Conservation (phyloP, 2,329 filamentous ascomycete species). For the Arthrinium phaeospermum region DNA sequence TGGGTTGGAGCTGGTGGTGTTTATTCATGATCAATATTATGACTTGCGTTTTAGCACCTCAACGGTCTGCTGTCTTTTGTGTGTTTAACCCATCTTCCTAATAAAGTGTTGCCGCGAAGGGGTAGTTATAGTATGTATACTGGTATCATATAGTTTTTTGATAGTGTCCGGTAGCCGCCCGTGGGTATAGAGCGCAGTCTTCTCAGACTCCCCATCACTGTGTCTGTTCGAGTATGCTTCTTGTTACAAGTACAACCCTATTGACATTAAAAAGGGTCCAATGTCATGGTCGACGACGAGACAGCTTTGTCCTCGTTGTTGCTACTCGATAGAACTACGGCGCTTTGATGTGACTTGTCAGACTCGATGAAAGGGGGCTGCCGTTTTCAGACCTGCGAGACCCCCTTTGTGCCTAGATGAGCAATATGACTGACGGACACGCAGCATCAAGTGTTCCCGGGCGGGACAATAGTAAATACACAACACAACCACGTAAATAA, state of each 20-base stretch:
- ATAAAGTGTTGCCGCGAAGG: too few species aligned
- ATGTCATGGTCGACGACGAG: too few species aligned
- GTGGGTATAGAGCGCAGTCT: neutral
- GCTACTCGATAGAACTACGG: neutral
- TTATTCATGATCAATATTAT: conserved; percentile 6
- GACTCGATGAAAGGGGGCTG: neutral
- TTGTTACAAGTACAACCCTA: neutral
- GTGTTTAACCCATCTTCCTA: neutral
- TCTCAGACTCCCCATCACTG: neutral
- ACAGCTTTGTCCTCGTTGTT: neutral
- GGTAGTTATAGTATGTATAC: too few species aligned
- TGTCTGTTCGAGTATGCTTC: neutral
- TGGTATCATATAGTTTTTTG: too few species aligned
- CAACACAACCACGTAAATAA: neutral
- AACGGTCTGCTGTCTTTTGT: neutral
- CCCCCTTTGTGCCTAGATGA: neutral
- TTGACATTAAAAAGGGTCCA: neutral
- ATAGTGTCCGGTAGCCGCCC: too few species aligned
- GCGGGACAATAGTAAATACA: neutral
- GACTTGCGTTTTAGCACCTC: neutral
- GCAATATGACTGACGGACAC: neutral
- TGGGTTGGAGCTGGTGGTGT: conserved; percentile 8
- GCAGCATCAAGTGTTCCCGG: neutral
- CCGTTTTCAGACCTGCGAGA: neutral
- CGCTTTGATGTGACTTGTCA: neutral